Conservation (phyloP, 202 grass and related monocot genomes). For the Saccharum hybrid region DNA sequence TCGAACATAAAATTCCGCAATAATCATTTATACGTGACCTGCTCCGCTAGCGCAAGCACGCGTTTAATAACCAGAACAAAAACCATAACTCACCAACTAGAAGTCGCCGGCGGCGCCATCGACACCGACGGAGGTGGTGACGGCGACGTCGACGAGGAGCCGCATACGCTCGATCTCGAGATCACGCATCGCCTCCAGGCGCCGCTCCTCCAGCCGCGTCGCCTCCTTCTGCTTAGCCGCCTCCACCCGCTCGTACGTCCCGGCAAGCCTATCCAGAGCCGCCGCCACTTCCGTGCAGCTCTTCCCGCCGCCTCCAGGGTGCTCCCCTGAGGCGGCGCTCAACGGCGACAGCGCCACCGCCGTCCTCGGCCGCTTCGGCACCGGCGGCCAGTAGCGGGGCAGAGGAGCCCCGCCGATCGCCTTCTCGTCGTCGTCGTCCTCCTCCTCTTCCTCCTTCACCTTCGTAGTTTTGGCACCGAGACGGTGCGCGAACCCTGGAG, state of each 20-base stretch:
- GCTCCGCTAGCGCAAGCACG: not conserved
- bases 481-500: slow-evolving; percentile 1
- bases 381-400: slow-evolving; percentile 50
- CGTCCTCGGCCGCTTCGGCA: slow-evolving; percentile 60
- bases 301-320: slow-evolving; percentile 29
- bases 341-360: slow-evolving; percentile 42
- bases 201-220: slow-evolving; percentile 59
- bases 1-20: not conserved
- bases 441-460: not conserved
- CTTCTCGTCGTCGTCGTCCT: not conserved
- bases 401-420: slow-evolving; percentile 20
- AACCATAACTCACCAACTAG: slow-evolving; percentile 41
- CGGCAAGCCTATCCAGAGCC: slow-evolving; percentile 56
- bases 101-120: slow-evolving; percentile 24
- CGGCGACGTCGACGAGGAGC: slow-evolving; percentile 58
- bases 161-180: slow-evolving; percentile 62
- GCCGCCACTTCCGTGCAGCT: slow-evolving; percentile 52
- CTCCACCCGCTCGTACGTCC: slow-evolving; percentile 68
- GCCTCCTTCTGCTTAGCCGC: slow-evolving; percentile 62
- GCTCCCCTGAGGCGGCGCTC: slow-evolving; percentile 27
- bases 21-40: not conserved
- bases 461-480: not conserved
- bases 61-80: not conserved
- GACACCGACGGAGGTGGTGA: slow-evolving; percentile 29
- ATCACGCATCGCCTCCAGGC: slow-evolving; percentile 57